Evolutionary conservation across 192 early-diverging fungal species (phyloP).

Genomic region (Glomus cerebriforme): DNA sequence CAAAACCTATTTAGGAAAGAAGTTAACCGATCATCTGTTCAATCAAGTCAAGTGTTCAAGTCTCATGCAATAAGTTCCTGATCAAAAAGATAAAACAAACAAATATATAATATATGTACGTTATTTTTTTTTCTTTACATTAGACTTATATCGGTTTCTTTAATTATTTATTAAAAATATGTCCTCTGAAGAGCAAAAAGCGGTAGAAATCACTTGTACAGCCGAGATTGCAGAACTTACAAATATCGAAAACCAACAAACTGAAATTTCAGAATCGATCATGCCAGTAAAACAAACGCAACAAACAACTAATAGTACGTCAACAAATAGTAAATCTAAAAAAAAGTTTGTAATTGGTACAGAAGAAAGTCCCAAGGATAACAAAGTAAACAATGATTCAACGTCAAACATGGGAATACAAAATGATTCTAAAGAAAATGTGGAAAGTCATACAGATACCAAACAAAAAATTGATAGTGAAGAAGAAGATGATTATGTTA

Average conservation of each 20-base stretch:
- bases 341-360: conserved; percentile 15
- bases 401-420: background rate
- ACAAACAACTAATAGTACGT: background rate
- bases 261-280: background rate
- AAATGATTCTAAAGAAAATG: background rate
- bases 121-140: no score
- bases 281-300: background rate
- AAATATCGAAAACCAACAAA: background rate
- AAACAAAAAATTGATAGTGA: background rate
- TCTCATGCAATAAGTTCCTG: background rate
- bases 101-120: background rate
- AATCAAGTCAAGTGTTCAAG: background rate
- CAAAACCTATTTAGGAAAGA: no score
- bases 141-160: background rate
- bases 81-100: background rate
- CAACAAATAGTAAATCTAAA: background rate
- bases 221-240: background rate
- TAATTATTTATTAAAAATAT: background rate
- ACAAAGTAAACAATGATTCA: background rate
- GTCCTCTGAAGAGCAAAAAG: background rate
- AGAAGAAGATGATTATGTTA: background rate
- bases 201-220: background rate
- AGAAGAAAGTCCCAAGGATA: background rate
- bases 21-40: no score
- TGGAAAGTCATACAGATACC: conserved; percentile 6